Evolutionary conservation across 305 asterid species (phyloP).

Genomic region (Fraxinus baroniana): DNA sequence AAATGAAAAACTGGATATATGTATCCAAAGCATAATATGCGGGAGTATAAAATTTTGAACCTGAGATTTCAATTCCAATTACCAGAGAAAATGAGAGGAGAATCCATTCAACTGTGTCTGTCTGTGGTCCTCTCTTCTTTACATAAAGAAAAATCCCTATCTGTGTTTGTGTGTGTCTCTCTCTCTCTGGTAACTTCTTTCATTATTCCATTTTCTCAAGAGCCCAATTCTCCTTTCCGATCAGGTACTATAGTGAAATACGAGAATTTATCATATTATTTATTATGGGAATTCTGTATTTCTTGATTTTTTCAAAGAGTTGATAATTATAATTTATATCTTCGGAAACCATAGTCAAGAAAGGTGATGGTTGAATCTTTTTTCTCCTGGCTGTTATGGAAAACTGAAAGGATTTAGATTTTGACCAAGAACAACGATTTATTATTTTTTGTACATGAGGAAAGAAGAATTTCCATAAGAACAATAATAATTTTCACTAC

Average conservation of each 20-base stretch:
- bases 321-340: neutral
- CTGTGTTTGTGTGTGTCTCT: neutral
- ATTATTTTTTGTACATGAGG: neutral
- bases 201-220: slow-evolving; percentile 17
- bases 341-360: neutral
- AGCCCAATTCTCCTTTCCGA: slow-evolving; percentile 12
- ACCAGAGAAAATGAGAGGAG: neutral
- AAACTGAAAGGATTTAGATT: neutral
- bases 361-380: neutral
- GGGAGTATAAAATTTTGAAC: neutral
- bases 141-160: neutral
- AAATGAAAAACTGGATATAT: neutral
- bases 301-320: neutral
- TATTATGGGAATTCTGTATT: neutral
- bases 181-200: slow-evolving; percentile 5
- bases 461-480: neutral
- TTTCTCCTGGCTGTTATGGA: neutral
- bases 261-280: neutral
- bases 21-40: neutral
- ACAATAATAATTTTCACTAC: neutral
- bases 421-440: neutral
- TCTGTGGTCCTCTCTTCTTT: slow-evolving; percentile 15
- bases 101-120: neutral
- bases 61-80: neutral
- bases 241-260: slow-evolving; percentile 23